A percentile compares a stretch with the other conserved stretches of the same genome.
Evolutionary conservation across 2,329 filamentous ascomycete genomes (phyloP).

Genomic region (Pyrenophora graminea): DNA sequence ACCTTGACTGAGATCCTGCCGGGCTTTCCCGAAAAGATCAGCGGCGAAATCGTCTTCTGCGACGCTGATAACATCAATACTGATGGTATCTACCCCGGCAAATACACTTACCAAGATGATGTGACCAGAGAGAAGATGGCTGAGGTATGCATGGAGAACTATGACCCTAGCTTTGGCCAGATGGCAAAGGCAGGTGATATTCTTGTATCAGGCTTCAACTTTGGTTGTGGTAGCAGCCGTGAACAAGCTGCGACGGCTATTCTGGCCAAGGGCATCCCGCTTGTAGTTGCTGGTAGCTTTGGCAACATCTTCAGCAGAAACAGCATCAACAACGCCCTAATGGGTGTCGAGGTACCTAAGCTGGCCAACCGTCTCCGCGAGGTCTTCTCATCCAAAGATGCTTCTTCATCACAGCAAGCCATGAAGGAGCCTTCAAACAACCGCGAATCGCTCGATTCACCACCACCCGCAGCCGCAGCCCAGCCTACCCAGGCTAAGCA

Average conservation of each 20-base stretch:
- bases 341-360: constrained; percentile 71
- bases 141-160: constrained; percentile 90
- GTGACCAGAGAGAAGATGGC: constrained; percentile 80
- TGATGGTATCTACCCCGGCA: constrained; percentile 88
- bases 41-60: constrained; percentile 85
- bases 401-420: constrained; percentile 41
- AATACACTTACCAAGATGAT: constrained; percentile 90
- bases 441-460: constrained; percentile 56
- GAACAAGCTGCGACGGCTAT: constrained; percentile 91
- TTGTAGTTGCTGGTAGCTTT: constrained; percentile 81
- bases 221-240: constrained; percentile 78
- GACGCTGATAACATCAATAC: constrained; percentile 89
- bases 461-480: constrained; percentile 43
- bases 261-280: constrained; percentile 75
- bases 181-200: constrained; percentile 74
- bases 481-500: constrained; percentile 56
- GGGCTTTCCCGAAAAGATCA: constrained; percentile 82
- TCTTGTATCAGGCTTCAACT: constrained; percentile 84
- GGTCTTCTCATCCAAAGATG: constrained; percentile 53
- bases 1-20: constrained; percentile 72
- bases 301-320: constrained; percentile 82
- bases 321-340: constrained; percentile 77
- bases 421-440: constrained; percentile 59
- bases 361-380: constrained; percentile 69
- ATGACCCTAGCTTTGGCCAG: constrained; percentile 71